Evolutionary conservation across 202 grass and related monocot genomes (phyloP).

Genomic region (Cymbopogon flexuosus): DNA sequence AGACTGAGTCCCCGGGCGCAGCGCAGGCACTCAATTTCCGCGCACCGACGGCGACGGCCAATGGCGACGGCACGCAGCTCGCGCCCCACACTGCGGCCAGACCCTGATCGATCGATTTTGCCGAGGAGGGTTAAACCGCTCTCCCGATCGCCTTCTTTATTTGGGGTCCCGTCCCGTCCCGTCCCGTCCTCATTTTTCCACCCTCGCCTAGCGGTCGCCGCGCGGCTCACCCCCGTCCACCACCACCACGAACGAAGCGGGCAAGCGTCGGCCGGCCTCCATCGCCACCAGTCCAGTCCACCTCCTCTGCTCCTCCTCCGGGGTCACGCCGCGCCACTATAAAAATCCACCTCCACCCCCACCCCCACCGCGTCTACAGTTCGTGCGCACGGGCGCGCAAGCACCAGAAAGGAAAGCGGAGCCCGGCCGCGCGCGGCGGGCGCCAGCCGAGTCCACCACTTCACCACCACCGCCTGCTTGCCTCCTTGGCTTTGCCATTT

Average conservation of each 20-base stretch:
- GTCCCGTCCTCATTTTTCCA: neutral
- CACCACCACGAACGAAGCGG: neutral
- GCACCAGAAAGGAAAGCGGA: conserved; percentile 29
- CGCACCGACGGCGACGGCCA: conserved; percentile 27
- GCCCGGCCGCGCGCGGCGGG: neutral
- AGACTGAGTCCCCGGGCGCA: neutral
- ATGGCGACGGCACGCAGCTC: neutral
- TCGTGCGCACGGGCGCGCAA: neutral
- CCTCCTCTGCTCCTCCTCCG: neutral
- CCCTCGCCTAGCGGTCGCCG: too few species aligned
- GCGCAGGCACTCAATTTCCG: neutral
- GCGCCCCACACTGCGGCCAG: neutral
- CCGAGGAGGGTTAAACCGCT: conserved; percentile 26
- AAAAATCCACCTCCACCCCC: conserved; percentile 4
- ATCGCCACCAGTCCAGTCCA: neutral
- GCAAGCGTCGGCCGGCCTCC: neutral
- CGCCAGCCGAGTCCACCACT: neutral
- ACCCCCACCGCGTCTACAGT: neutral
- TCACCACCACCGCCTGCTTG: neutral
- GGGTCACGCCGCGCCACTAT: neutral
- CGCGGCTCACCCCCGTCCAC: neutral
- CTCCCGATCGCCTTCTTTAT: conserved; percentile 27
- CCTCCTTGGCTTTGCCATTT: conserved; percentile 30
- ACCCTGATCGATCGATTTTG: neutral
- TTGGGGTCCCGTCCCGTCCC: neutral